Evolutionary conservation across 805 yeast genomes (phyloP), one percentile per base, ranked within the genome.

Genomic region (Metschnikowia hibisci): DNA sequence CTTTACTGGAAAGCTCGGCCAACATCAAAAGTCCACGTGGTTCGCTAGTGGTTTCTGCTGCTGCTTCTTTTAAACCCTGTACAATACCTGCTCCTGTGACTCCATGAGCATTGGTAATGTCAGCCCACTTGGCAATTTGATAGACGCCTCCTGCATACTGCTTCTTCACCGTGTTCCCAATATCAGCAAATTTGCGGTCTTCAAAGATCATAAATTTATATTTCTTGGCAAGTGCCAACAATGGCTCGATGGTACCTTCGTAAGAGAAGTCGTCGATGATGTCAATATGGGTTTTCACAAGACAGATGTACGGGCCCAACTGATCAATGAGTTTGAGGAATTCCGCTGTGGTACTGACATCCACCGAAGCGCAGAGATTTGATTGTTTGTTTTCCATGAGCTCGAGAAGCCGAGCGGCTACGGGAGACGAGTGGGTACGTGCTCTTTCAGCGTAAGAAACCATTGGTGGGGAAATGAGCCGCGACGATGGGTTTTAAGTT

Each of bases 141-240:
- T 80, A 89, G 9, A 87, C 83, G 34, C 99, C 99, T 30, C 95
- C 87, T 26, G 85, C 71, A 64, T 91, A 93, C 66, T 93, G 99
- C 34, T 87, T 78, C 67, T 91, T 90, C 42, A 93, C 99, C 1
- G 99, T 93, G 60, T 90, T 88, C 13, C 99, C 99, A 55, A 93
- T 93, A 64, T 93, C 99, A 18, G 99, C 99, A 66, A 93, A 93
- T 68, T 93, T 93, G 51, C 99, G 78, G 67, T 93, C 99, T 68
- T 93, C 99, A 61, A 93, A 93, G 52, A 93, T 84, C 74, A 93
- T 68, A 58, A 93, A 93, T 51, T 84, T 80, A 69, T 90, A 91
- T 59, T 89, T 88, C 54, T 78, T 69, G 15, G 96, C 79, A 26
- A 93, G 71, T 42, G 61, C 79, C 46, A 83, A 65, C 49, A 93